Conservation (phyloP, 2,329 filamentous ascomycete genomes). For the Madurella fahalii region DNA sequence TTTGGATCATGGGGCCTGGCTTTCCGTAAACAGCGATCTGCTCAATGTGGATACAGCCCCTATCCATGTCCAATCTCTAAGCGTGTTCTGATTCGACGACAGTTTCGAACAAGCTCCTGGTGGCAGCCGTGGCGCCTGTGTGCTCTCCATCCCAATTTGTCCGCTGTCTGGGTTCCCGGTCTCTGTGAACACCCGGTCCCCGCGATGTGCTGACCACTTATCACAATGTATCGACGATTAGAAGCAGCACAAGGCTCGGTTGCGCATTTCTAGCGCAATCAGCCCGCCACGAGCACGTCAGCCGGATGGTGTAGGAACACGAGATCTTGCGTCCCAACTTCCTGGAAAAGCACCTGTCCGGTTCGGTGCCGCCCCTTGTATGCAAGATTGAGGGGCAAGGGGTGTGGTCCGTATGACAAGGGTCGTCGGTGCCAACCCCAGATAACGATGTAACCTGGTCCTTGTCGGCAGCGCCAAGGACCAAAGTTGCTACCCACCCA, state of each 20-base stretch:
- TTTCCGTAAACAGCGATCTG: slow-evolving; percentile 8
- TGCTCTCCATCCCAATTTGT: slow-evolving; percentile 16
- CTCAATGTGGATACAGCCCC: slow-evolving; percentile 5
- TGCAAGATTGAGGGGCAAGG: slow-evolving; percentile 14
- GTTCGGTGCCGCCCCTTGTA: slow-evolving; percentile 6
- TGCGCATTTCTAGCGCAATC: background rate
- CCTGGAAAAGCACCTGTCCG: background rate
- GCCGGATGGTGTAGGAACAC: background rate
- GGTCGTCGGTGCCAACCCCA: slow-evolving; percentile 9
- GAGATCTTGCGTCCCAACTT: background rate
- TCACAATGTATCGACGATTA: background rate
- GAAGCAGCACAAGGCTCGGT: background rate
- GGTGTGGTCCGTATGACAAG: background rate
- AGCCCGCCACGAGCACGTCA: background rate
- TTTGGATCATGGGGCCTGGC: slow-evolving; percentile 1
- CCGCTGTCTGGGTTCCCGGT: slow-evolving; percentile 6
- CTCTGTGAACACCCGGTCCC: slow-evolving; percentile 6
- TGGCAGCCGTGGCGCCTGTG: slow-evolving; percentile 10
- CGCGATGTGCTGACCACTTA: background rate
- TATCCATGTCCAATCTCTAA: slow-evolving; percentile 13
- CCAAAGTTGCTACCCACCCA: background rate
- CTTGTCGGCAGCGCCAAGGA: slow-evolving; percentile 15
- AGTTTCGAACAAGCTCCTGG: slow-evolving; percentile 14
- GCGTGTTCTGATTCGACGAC: slow-evolving; percentile 14
- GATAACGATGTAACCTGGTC: slow-evolving; percentile 8